These are phyloP conservation scores for Saccharomycopsis oosterbeekiorum DNA, from an alignment of 805 yeast genomes.

Conservation along the genomic window DNA sequence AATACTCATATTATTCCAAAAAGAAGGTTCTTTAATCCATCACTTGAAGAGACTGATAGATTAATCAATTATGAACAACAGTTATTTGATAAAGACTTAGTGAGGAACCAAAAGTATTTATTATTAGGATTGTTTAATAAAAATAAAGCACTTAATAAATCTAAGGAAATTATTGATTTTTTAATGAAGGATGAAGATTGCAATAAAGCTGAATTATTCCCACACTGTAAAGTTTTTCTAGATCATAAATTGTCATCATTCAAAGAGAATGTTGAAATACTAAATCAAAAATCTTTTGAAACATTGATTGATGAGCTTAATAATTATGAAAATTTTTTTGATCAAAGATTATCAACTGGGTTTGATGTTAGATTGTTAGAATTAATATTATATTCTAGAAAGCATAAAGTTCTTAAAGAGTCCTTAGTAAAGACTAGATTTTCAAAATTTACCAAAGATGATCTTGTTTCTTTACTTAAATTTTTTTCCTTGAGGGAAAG, in stretches of 20 bases:
- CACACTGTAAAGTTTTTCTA: neutral
- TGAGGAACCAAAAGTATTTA: neutral
- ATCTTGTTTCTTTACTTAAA: neutral
- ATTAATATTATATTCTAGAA: neutral
- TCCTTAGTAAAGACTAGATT: neutral
- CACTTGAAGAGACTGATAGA: neutral
- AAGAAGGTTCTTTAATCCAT: neutral
- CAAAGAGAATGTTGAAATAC: neutral
- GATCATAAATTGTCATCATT: neutral
- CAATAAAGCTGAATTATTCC: neutral
- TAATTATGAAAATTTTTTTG: neutral
- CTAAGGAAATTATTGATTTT: neutral
- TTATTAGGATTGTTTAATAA: neutral
- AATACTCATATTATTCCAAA: neutral
- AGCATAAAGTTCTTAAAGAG: neutral
- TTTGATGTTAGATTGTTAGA: neutral
- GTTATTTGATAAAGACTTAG: neutral
- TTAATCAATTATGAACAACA: neutral
- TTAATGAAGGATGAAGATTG: constrained; percentile 1
- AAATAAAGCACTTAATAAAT: neutral
- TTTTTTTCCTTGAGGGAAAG: neutral
- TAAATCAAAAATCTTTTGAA: neutral
- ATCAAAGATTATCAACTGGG: neutral
- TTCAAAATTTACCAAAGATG: neutral
- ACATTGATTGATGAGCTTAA: neutral